Percentiles rank a stretch among this genome's conserved stretches.
Evolutionary conservation across 2,329 filamentous ascomycete genomes (phyloP).

Genomic region (Trichoderma asperellum): DNA sequence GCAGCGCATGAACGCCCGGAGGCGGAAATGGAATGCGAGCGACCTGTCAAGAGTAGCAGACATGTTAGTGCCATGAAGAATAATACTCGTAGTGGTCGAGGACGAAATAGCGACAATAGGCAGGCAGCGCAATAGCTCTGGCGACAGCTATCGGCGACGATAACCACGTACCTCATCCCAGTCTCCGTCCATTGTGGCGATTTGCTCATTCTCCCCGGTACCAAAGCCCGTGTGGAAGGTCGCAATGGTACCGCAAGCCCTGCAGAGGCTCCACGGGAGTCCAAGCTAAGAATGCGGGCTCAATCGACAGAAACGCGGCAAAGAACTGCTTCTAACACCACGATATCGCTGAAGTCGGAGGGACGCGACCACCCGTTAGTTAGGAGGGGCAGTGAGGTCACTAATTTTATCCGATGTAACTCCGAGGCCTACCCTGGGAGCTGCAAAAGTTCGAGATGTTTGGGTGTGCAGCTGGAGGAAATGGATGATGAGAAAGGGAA

Average conservation of each 20-base stretch:
- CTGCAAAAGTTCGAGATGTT: background rate
- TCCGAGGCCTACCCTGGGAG: slow-evolving; percentile 24
- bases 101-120: background rate
- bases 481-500: background rate
- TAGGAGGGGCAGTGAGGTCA: slow-evolving; percentile 30
- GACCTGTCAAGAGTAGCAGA: slow-evolving; percentile 57
- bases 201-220: slow-evolving; percentile 44
- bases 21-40: slow-evolving; percentile 80
- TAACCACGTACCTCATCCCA: slow-evolving; percentile 64
- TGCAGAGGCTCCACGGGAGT: slow-evolving; percentile 28
- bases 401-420: slow-evolving; percentile 27
- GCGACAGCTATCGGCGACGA: background rate
- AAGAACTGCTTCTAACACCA: background rate
- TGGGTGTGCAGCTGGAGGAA: background rate
- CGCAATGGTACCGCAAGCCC: slow-evolving; percentile 25
- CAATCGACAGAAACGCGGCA: slow-evolving; percentile 16
- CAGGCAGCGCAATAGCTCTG: background rate
- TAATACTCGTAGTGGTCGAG: background rate
- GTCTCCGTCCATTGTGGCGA: slow-evolving; percentile 64
- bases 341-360: slow-evolving; percentile 18
- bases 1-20: slow-evolving; percentile 69
- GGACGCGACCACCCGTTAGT: slow-evolving; percentile 4
- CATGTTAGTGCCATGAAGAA: slow-evolving; percentile 19
- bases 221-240: slow-evolving; percentile 38
- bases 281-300: slow-evolving; percentile 8